Base-by-base conservation (phyloP, 1,284 basidiomycete genomes). In the Sphagnurus paluster region DNA sequence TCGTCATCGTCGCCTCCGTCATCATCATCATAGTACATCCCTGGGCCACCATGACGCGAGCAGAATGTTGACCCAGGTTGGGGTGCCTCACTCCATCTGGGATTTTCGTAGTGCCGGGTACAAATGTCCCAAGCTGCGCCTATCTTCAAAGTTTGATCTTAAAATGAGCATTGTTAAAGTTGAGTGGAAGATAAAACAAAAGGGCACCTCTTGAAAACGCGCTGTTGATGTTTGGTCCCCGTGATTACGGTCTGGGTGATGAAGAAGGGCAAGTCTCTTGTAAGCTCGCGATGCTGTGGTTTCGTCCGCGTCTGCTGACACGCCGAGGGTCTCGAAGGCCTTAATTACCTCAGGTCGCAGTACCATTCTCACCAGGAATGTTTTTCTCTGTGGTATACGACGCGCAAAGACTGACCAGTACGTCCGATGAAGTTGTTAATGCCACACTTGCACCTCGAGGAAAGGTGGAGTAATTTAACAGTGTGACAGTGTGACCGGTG, bases 51-150 rank as follows among this genome's bases (percentile, higher is more conserved):
- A 26, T 42, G 46, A 32, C 21, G 38, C 33, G 28, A 38, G 13
- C 21, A 39, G 29, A 24, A 29, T 29, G 11, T 42, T 35, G 21
- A 26, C 30, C 49, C 34, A 26, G 46, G 21, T 24, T 52, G 42
- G n/a, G 44, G 44, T 14, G 45, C 53, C 35, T 59, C 53, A 44
- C 63, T 57, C 57, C 56, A 62, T 40, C 49, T 36, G 16, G 65
- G 66, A 51, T 66, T 57, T 49, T 67, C 60, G 49, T 62, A 69
- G 53, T 68, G 67, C 21, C 53, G 53, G 40, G 62, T 59, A 47
- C 61, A 64, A 33, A 64, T 60, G 36, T 64, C 56, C 64, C 64
- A 69, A 5, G 65, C 67, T 30, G 57, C 61, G 42, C 68, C 60
- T 40, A 69, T 63, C 59, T 68, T 49, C 8, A n/a, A 19, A 19